Percentiles rank a stretch among this genome's conserved stretches.
These are phyloP conservation scores for Stagonosporopsis cucurbitacearum DNA, from an alignment of 2,329 filamentous ascomycete genomes.

Conservation along the genomic window DNA sequence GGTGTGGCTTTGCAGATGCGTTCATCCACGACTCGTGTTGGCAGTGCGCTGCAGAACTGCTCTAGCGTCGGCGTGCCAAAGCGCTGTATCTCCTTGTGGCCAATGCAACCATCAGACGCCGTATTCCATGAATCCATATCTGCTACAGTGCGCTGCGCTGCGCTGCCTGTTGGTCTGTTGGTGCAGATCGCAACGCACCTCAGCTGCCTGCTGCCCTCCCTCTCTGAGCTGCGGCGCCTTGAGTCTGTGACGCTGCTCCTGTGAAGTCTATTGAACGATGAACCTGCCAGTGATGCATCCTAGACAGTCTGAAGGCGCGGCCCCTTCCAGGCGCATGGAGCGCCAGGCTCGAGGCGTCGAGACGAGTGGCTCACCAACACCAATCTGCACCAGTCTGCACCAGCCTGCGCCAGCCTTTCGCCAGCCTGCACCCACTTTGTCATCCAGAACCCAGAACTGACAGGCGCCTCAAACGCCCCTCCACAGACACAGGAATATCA, in stretches of 20 bases:
- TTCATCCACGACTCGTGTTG: constrained; percentile 16
- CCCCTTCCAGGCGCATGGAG: constrained; percentile 19
- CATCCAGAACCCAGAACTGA: constrained; percentile 22
- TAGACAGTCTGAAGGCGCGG: constrained; percentile 27
- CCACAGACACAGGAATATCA: constrained; percentile 11
- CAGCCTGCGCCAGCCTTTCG: too few species aligned
- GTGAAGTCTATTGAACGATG: neutral
- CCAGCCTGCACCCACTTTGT: constrained; percentile 14
- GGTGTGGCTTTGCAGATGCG: constrained; percentile 23
- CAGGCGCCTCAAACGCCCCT: constrained; percentile 29
- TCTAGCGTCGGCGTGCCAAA: constrained; percentile 13
- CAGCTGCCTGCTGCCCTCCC: constrained; percentile 34
- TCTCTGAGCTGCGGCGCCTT: constrained; percentile 15
- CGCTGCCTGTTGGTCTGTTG: too few species aligned
- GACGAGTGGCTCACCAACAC: constrained; percentile 7
- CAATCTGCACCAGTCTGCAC: neutral
- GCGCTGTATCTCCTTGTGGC: constrained; percentile 13
- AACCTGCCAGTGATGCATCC: constrained; percentile 18
- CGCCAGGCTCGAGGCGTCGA: constrained; percentile 8
- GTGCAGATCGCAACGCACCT: constrained; percentile 17
- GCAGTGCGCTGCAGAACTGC: constrained; percentile 11
- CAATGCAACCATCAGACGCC: constrained; percentile 12
- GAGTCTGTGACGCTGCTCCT: neutral
- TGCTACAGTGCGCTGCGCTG: constrained; percentile 3
- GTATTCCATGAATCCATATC: too few species aligned